Evolutionary conservation across 495 filamentous ascomycete genomes (phyloP), one percentile per base, ranked within the genome.

Genomic region (Paragyromitra xinjiangensis): DNA sequence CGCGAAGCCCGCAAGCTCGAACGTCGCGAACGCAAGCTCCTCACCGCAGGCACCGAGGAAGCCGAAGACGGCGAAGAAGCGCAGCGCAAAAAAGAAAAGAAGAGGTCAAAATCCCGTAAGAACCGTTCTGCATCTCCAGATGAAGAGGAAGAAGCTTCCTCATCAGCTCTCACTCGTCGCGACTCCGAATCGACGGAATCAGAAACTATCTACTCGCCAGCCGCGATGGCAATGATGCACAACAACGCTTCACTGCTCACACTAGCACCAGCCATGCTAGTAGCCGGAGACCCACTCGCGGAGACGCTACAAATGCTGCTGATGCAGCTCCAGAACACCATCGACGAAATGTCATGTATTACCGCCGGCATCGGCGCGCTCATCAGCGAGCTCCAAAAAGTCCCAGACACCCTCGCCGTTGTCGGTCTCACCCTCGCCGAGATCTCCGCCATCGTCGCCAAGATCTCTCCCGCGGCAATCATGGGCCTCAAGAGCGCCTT

Each of bases 381-480:
- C 50, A 97, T 99, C 74, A 84, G 90, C n/a, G 91, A 92, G 67
- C 87, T 99, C 7, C 94, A 98, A 80, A 90, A 92, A 73, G 93
- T 95, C 69, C 95, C 95, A 0, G 93, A 99, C 75, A 94, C 94
- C 12, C 93, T 97, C 72, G 95, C 95, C 3, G 95, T 95, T 3
- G 96, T 99, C 6, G 95, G 94, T 1, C 87, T 99, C 8, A 93
- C 94, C 0, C 88, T 99, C 1, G 95, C 94, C 16, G 95, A 99
- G 84, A 93, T 99, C 77, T 93, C 91, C 81, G 90, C 90, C 48
- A 82, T 98, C 2, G 86, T 92, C 1, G 87, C 88, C 22, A 97
- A 97, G 84, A 92, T 97, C 91, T 91, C 90, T 0, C 95, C 95
- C 0, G 88, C 90, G 2, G 93, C 92, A 6, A 86, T 98, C 24